Evolutionary conservation across 371 early-diverging fungal species (phyloP), one percentile per base, ranked within the genome.

Genomic region (Mortierella sp.): DNA sequence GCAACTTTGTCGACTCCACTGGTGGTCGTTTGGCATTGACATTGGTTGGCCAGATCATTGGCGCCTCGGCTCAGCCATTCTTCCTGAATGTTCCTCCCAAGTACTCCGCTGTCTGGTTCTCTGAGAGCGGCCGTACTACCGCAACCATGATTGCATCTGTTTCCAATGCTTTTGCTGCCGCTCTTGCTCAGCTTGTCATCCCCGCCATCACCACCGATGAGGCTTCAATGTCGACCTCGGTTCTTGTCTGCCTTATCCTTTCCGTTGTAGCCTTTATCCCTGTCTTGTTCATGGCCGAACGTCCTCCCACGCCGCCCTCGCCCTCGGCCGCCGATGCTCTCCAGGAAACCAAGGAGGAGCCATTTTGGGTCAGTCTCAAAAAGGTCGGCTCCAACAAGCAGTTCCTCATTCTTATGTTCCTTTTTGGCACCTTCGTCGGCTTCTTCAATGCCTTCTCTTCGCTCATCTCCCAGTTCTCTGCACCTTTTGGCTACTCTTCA

Each of bases 21-120:
- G 41, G 87, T 76, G 84, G 82, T 13, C 72, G 82, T 5, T 36
- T 81, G n/a, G 83, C 87, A 16, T 58, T 92, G 19, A 83, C 88
- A 41, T 80, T 90, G 81, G 16, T 88, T 40, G 93, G 92, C 1
- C 92, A 92, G 71, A 75, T 89, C 13, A 69, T 93, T 38, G 87
- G 88, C 15, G 90, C 89, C 10, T 61, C 88, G 19, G 89, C 89
- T 21, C 86, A 88, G 55, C 93, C 93, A 3, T 87, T 93, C 69
- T 86, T 91, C 41, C 69, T 92, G 33, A 89, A 92, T 53, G 85
- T 87, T 9, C 89, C 87, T 69, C 88, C 91, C 33, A 87, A 91
- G 85, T 87, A 87, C 75, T 88, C 91, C 2, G 86, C 91, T 15
- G 84, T 85, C 24, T 92, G 93, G 93, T 92, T 92, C 83, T 85